phyloP scores from a whole-genome alignment of 2,329 filamentous ascomycete species.

The Fusarium pseudonygamai region DNA sequence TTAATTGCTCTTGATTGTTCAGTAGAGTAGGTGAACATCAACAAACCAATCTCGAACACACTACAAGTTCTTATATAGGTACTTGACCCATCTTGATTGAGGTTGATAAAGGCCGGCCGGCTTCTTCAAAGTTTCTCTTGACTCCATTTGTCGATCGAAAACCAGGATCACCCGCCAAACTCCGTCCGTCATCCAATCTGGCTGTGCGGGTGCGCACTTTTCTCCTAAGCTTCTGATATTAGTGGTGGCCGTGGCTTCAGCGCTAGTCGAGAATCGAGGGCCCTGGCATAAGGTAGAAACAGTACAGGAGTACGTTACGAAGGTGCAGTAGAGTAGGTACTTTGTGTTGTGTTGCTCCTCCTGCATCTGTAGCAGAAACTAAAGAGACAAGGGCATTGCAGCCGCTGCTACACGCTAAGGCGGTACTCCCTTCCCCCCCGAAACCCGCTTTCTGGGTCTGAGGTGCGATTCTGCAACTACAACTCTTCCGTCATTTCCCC shows the following conservation, averaged over 20 bases:
- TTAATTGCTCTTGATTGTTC: background rate
- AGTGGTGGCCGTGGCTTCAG: conserved; percentile 24
- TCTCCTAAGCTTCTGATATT: background rate
- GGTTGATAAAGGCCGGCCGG: background rate
- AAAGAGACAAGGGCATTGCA: conserved; percentile 21
- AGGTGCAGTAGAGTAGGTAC: background rate
- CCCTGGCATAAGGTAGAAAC: background rate
- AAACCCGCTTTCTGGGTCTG: conserved; percentile 38
- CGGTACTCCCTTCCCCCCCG: conserved; percentile 15
- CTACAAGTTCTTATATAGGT: conserved; percentile 10
- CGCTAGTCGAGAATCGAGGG: conserved; percentile 18
- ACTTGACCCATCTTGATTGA: conserved; percentile 7
- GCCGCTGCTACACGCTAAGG: conserved; percentile 31
- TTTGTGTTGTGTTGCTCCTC: conserved; percentile 1
- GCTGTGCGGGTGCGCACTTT: background rate
- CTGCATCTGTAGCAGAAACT: background rate
- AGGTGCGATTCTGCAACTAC: conserved; percentile 24
- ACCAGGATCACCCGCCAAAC: conserved; percentile 21
- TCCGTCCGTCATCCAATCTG: background rate
- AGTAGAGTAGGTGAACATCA: conserved; percentile 25
- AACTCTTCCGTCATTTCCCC: conserved; percentile 32
- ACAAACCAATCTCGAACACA: conserved; percentile 22
- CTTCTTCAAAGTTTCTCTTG: background rate
- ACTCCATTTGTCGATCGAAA: conserved; percentile 5
- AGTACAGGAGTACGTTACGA: background rate